Evolutionary conservation across 192 early-diverging fungal genomes (phyloP).

Genomic region (Backusella australiensis): DNA sequence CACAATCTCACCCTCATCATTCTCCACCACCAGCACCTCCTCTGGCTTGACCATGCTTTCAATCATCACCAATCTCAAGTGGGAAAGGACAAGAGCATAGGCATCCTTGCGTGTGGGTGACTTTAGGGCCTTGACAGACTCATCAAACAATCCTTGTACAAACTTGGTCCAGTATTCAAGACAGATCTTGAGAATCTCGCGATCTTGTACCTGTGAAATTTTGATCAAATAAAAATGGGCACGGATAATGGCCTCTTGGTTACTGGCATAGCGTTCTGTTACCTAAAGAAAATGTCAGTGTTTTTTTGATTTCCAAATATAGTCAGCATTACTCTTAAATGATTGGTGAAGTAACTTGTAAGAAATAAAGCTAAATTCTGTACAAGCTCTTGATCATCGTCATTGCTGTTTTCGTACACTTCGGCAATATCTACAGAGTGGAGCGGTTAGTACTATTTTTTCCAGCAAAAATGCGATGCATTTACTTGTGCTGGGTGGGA

Average conservation of each 20-base stretch:
- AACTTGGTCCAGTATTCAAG: conserved; percentile 97
- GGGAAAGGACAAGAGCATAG: conserved; percentile 80
- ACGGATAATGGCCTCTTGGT: conserved; percentile 54
- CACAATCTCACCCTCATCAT: conserved; percentile 99
- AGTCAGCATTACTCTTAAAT: conserved; percentile 67
- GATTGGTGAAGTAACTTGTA: conserved; percentile 80
- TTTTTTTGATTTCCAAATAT: not conserved
- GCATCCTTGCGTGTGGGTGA: conserved; percentile 62
- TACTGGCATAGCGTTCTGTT: conserved; percentile 51
- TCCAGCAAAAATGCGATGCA: too few relatives aligned
- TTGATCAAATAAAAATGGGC: conserved; percentile 91
- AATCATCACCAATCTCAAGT: conserved; percentile 94
- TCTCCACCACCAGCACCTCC: conserved; percentile 96
- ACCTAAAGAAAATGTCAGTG: conserved; percentile 31
- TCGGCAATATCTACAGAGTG: conserved; percentile 58
- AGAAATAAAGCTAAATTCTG: conserved; percentile 95
- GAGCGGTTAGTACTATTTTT: not conserved
- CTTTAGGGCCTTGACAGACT: conserved; percentile 44
- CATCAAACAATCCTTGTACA: conserved; percentile 89
- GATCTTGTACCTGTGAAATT: conserved; percentile 89
- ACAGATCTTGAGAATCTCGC: conserved; percentile 97
- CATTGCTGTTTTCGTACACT: conserved; percentile 79
- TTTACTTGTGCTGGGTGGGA: conserved; percentile 56
- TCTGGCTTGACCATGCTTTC: conserved; percentile 98
- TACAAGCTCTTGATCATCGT: conserved; percentile 93